phyloP scores from a whole-genome alignment of 140 eudicot genomes.

The Anethum foeniculum region DNA sequence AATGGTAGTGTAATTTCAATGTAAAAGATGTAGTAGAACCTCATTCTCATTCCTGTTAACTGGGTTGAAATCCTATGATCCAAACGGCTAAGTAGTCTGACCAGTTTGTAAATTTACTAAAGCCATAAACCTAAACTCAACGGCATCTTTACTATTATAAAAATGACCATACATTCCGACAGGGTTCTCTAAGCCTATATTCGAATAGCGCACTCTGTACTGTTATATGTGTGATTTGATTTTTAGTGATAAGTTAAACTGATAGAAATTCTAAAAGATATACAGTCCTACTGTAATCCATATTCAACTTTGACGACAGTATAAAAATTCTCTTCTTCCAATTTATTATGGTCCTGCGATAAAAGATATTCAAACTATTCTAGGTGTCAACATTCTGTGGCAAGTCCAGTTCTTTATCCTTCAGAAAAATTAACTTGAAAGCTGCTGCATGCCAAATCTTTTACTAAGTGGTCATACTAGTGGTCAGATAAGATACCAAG shows the following conservation, averaged over 20 bases:
- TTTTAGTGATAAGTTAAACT: not conserved
- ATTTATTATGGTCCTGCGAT: not conserved
- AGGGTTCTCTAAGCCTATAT: not conserved
- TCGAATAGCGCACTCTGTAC: not conserved
- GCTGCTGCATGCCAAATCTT: not conserved
- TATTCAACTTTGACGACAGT: not conserved
- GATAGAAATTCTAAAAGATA: too few species aligned
- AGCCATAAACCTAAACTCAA: not conserved
- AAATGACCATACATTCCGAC: not conserved
- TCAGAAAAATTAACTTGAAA: not conserved
- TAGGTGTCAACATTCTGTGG: not conserved
- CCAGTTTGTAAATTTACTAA: not conserved
- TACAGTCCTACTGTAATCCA: not conserved
- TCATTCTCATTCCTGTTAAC: too few species aligned
- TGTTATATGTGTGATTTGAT: not conserved
- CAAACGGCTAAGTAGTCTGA: not conserved
- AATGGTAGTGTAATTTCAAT: too few species aligned
- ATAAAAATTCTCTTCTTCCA: too few species aligned
- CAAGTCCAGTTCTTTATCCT: not conserved
- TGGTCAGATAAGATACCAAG: not conserved
- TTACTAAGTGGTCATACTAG: not conserved
- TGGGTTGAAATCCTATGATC: too few species aligned
- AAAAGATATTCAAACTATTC: not conserved
- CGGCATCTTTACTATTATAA: not conserved
- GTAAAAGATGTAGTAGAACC: too few species aligned